These are phyloP conservation scores for Camptophora hylomeconis DNA, from an alignment of 2,329 filamentous ascomycete species.

Conservation along the genomic window DNA sequence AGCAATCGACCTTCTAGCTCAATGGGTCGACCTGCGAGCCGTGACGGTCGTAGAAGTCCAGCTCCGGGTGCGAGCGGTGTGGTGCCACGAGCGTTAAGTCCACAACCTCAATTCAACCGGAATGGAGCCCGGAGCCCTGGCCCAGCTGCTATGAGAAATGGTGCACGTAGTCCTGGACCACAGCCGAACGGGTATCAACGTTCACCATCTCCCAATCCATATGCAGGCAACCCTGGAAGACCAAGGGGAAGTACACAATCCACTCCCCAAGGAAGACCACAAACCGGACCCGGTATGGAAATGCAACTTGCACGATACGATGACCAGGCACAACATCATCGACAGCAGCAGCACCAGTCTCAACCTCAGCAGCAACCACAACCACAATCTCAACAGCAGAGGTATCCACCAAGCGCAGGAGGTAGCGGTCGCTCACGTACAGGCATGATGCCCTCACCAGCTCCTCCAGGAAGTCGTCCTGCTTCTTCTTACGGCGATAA, in stretches of 20 bases:
- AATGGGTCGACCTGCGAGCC: constrained; percentile 9
- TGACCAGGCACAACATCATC: no score
- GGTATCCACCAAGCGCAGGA: constrained; percentile 17
- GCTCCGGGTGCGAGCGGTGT: constrained; percentile 13
- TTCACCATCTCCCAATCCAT: constrained; percentile 23
- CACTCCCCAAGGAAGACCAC: constrained; percentile 18
- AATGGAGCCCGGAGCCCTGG: constrained; percentile 11
- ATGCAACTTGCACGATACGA: constrained; percentile 55
- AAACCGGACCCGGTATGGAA: constrained; percentile 56
- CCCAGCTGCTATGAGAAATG: constrained; percentile 12
- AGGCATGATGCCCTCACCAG: constrained; percentile 37
- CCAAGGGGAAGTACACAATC: constrained; percentile 17
- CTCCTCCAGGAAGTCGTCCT: constrained; percentile 22
- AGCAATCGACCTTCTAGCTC: constrained; percentile 7
- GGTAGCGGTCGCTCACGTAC: constrained; percentile 33
- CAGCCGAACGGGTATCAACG: constrained; percentile 46
- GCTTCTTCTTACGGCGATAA: constrained; percentile 40
- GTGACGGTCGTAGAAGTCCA: constrained; percentile 15
- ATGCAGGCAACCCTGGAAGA: constrained; percentile 29
- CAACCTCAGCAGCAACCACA: constrained; percentile 31
- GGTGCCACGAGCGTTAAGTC: constrained; percentile 13
- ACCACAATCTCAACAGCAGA: constrained; percentile 26
- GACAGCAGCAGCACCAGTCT: neutral
- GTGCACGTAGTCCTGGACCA: constrained; percentile 4
- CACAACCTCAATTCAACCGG: constrained; percentile 13